phyloP scores from a whole-genome alignment of 768 basidiomycete species.

The Serpula lacrymans region DNA sequence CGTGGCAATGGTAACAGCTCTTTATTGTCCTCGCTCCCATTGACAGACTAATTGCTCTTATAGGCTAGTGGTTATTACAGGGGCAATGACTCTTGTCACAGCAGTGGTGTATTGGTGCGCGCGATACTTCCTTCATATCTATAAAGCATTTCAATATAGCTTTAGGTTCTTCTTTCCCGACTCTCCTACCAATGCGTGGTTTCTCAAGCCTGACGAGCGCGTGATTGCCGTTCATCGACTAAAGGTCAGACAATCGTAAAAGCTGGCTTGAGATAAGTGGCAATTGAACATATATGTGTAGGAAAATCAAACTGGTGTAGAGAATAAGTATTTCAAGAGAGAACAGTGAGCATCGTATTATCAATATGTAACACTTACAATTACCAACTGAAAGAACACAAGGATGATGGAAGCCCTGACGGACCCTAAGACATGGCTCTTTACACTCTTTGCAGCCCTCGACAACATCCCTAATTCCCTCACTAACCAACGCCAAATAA shows the following conservation, averaged over 20 bases:
- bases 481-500: constrained; percentile 57
- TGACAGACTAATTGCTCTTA: constrained; percentile 6
- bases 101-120: constrained; percentile 50
- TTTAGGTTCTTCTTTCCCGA: constrained; percentile 65
- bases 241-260: constrained; percentile 35
- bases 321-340: constrained; percentile 28
- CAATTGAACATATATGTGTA: constrained; percentile 10
- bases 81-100: constrained; percentile 49
- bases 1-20: constrained; percentile 59
- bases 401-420: constrained; percentile 59
- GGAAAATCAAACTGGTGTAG: constrained; percentile 21
- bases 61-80: constrained; percentile 66
- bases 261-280: too few relatives aligned
- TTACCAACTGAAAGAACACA: not conserved
- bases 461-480: constrained; percentile 58
- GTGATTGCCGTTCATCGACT: constrained; percentile 54
- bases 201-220: constrained; percentile 56
- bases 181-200: constrained; percentile 66
- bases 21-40: not conserved
- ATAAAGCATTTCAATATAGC: not conserved
- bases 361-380: too few relatives aligned
- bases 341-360: constrained; percentile 51
- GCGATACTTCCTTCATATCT: not conserved
- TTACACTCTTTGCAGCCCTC: constrained; percentile 59
- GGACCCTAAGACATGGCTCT: constrained; percentile 69